Conservation (phyloP, 1,284 basidiomycete genomes). For the Takashimella koratensis region DNA sequence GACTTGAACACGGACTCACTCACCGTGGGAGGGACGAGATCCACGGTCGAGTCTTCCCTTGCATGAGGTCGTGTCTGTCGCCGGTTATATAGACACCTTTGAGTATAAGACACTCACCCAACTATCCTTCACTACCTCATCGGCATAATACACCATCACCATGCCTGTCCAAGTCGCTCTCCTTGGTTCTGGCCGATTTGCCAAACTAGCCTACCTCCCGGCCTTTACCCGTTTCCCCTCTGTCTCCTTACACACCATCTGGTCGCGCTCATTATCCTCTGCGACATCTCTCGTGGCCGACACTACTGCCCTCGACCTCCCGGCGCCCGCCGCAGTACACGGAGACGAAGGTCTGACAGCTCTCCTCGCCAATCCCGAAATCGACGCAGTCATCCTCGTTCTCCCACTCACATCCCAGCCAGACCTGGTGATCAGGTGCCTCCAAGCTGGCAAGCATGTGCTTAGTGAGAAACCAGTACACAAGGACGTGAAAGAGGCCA, state of each 20-base stretch:
- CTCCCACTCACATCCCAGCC: slow-evolving; percentile 75
- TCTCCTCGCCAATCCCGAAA: slow-evolving; percentile 63
- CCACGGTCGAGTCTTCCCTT: no score
- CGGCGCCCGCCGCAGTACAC: slow-evolving; percentile 53
- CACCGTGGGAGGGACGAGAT: no score
- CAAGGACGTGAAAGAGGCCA: slow-evolving; percentile 61
- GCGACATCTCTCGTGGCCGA: slow-evolving; percentile 53
- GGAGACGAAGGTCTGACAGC: slow-evolving; percentile 58
- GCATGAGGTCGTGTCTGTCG: no score
- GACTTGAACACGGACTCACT: no score
- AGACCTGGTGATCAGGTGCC: slow-evolving; percentile 57
- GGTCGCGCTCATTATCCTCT: slow-evolving; percentile 69
- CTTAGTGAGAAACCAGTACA: slow-evolving; percentile 76
- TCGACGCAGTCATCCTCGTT: slow-evolving; percentile 67
- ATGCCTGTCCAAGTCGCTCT: slow-evolving; percentile 35
- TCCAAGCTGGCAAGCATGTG: slow-evolving; percentile 72
- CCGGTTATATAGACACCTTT: no score
- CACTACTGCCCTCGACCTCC: slow-evolving; percentile 28
- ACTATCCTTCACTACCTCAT: no score
- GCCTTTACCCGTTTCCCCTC: slow-evolving; percentile 58
- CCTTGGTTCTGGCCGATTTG: slow-evolving; percentile 44
- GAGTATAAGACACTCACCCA: no score
- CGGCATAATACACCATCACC: no score
- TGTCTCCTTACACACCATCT: slow-evolving; percentile 61
- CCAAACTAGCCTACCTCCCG: slow-evolving; percentile 61